A percentile compares a stretch with the other conserved stretches of the same genome.
These are phyloP conservation scores for Phialophora expanda DNA, from an alignment of 2,329 filamentous ascomycete genomes.

Conservation along the genomic window DNA sequence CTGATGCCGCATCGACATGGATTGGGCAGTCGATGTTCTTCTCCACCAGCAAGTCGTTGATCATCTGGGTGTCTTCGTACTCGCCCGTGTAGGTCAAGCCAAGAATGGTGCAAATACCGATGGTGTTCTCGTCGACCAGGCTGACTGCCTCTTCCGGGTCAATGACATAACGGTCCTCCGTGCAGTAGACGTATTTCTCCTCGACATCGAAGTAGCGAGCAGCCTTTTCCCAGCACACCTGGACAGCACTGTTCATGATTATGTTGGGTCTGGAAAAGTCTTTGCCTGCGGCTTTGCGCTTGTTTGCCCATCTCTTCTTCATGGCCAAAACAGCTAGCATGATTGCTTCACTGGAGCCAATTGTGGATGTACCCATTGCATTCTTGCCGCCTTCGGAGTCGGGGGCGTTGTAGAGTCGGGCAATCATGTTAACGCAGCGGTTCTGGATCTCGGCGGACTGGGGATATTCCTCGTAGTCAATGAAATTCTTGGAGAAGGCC, in stretches of 20 bases:
- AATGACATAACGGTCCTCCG: slow-evolving; percentile 65
- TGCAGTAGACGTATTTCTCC: slow-evolving; percentile 76
- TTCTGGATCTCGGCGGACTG: slow-evolving; percentile 86
- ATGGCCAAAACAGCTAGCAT: slow-evolving; percentile 71
- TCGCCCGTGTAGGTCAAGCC: slow-evolving; percentile 95
- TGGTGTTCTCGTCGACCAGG: slow-evolving; percentile 72
- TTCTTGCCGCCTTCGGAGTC: slow-evolving; percentile 59
- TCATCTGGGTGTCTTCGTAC: slow-evolving; percentile 89
- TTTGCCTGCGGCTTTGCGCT: slow-evolving; percentile 81
- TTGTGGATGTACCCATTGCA: slow-evolving; percentile 83
- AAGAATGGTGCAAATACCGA: slow-evolving; percentile 89
- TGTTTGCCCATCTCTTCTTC: slow-evolving; percentile 94
- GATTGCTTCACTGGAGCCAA: slow-evolving; percentile 80
- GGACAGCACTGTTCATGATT: slow-evolving; percentile 93
- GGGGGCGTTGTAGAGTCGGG: slow-evolving; percentile 83
- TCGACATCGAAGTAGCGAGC: slow-evolving; percentile 90
- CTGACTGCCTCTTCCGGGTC: slow-evolving; percentile 67
- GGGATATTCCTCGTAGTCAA: slow-evolving; percentile 85
- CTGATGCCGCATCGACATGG: slow-evolving; percentile 90
- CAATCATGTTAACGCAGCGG: slow-evolving; percentile 90
- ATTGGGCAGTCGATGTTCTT: slow-evolving; percentile 80
- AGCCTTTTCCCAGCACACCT: slow-evolving; percentile 97
- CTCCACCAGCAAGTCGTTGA: slow-evolving; percentile 84
- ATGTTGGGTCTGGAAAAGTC: slow-evolving; percentile 82
- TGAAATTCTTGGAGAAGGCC: slow-evolving; percentile 92